Evolutionary conservation across 148 eudicot species (phyloP).

Genomic region (Amaranthus cruentus): DNA sequence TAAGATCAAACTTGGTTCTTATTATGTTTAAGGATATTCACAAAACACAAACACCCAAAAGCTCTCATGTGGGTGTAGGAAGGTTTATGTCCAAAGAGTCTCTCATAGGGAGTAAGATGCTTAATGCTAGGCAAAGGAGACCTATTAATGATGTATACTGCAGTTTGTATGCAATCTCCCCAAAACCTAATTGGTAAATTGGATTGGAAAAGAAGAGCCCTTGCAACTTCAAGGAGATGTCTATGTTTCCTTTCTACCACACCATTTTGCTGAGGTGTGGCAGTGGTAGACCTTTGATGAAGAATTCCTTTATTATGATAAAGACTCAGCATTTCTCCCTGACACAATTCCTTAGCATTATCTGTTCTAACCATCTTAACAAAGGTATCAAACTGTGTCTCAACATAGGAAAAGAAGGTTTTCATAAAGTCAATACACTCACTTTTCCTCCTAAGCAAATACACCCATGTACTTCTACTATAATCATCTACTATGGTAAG

Average conservation of each 20-base stretch:
- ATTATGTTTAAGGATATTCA: background rate
- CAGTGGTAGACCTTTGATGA: background rate
- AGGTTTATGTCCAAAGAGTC: no score
- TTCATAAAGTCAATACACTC: background rate
- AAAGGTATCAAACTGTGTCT: background rate
- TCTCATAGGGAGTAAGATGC: no score
- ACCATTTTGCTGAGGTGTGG: background rate
- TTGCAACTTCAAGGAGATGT: no score
- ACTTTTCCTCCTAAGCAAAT: background rate
- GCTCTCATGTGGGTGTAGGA: no score
- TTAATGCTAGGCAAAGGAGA: no score
- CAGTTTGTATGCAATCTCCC: no score
- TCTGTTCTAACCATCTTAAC: background rate
- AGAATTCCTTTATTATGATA: background rate
- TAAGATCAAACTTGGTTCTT: background rate
- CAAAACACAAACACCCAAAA: no score
- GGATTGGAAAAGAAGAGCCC: no score
- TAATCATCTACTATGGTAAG: background rate
- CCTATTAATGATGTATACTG: no score
- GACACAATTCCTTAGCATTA: background rate
- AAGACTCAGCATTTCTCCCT: background rate
- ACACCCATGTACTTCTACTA: background rate
- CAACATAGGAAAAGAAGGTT: background rate
- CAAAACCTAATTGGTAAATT: no score
- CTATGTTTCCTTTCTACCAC: no score